Base-by-base conservation (phyloP, 2,329 filamentous ascomycete species). In the Neofusicoccum ribis region DNA sequence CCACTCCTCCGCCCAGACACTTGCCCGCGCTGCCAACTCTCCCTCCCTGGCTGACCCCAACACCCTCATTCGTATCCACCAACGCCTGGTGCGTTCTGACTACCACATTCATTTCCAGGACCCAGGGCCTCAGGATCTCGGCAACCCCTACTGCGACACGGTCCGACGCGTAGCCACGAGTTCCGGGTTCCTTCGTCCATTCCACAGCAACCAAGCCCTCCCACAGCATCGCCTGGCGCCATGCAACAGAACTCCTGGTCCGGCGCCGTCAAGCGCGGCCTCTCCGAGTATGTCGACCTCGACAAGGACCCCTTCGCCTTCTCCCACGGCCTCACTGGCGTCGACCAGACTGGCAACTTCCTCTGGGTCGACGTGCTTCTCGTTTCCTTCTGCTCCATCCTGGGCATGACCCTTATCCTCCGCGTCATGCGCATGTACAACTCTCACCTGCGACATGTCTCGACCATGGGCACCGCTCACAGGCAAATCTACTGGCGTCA, bases 341-440 rank as follows among this genome's bases (percentile, higher is more conserved):
- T 84, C 56, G 76, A 83, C 70, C 82, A 84, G 70, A 67, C 68
- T 11, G 72, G 74, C 49, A 84, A 84, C 75, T 83, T 74, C 69
- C 71, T 82, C 46, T 83, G 80, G 72, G 77, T 79, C 67, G 76
- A 83, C 67, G 74, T 77, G 17, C 73, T 83, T 51, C 70, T 80
- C 2, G 64, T 69, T 9, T 73, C 72, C 20, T 79, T 81, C 69
- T 68, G 76, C 52, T 68, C 74, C 20, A 65, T 72, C 34, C 73
- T 77, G 51, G 70, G 73, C 11, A 50, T 76, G 9, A 78, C 80
- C 15, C 71, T 83, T 2, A 61, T 74, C 9, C 77, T 82, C 61
- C 76, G 80, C 67, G 73, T 80, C 70, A 69, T 72, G 11, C 75
- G 78, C 65, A 80, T 81, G 76, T 72, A 71, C 52, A 79, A 77